phyloP scores from a whole-genome alignment of 2,329 filamentous ascomycete species.

The Colletotrichum viniferum region DNA sequence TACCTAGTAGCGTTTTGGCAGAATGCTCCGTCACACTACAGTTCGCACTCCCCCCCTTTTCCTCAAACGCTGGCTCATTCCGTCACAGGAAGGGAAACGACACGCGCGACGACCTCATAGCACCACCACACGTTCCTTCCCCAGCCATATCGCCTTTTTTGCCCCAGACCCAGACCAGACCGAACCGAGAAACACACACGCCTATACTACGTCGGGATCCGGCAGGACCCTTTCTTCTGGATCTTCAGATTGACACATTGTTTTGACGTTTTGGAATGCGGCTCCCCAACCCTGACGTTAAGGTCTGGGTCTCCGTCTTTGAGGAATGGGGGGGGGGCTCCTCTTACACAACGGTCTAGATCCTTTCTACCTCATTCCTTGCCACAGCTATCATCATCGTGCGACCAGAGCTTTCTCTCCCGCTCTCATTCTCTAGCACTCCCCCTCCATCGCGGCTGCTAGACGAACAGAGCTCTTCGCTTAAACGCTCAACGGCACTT shows the following conservation, averaged over 20 bases:
- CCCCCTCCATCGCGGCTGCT: not conserved
- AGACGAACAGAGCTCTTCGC: not conserved
- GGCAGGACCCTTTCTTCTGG: not conserved
- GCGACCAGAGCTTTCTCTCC: not conserved
- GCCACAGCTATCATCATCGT: conserved; percentile 13
- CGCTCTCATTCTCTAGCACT: not conserved
- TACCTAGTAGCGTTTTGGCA: conserved; percentile 13
- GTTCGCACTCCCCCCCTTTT: not conserved
- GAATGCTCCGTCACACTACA: conserved; percentile 5
- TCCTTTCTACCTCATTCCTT: not conserved
- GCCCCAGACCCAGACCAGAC: not conserved
- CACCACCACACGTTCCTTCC: not conserved
- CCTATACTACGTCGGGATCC: not conserved
- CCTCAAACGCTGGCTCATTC: conserved; percentile 19
- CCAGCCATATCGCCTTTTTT: not conserved
- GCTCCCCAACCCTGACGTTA: not conserved
- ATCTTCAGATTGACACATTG: conserved; percentile 11
- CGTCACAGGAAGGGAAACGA: conserved; percentile 16
- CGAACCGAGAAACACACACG: not conserved
- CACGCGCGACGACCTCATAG: conserved; percentile 18
- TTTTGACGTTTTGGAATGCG: conserved; percentile 2
- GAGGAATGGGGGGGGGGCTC: not conserved
- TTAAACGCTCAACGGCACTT: not conserved
- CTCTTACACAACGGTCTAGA: not conserved
- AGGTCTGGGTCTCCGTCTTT: not conserved